These are phyloP conservation scores for Naganishia cerealis DNA, from an alignment of 1,284 basidiomycete species.

Conservation along the genomic window DNA sequence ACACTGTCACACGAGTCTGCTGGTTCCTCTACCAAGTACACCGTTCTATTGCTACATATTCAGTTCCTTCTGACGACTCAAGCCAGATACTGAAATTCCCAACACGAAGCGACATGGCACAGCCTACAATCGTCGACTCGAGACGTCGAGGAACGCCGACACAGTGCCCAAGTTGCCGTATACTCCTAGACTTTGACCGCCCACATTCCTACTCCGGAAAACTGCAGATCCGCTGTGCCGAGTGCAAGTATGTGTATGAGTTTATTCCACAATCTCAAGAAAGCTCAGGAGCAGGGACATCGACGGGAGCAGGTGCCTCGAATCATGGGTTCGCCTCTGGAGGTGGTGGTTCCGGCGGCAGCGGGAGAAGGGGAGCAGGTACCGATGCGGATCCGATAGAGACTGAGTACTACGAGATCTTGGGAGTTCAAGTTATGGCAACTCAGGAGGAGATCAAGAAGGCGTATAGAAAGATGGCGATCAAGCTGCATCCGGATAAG, in stretches of 20 bases:
- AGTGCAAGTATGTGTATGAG: slow-evolving; percentile 54
- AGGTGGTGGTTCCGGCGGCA: slow-evolving; percentile 12
- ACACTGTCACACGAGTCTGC: neutral
- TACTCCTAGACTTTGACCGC: slow-evolving; percentile 70
- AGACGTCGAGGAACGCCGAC: slow-evolving; percentile 48
- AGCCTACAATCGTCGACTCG: slow-evolving; percentile 49
- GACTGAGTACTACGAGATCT: slow-evolving; percentile 74
- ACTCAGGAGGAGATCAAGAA: slow-evolving; percentile 71
- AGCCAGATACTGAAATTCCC: neutral
- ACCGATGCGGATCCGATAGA: slow-evolving; percentile 86
- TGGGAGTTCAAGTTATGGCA: slow-evolving; percentile 47
- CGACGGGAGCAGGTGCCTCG: neutral
- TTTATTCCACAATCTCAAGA: slow-evolving; percentile 26
- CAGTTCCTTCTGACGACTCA: neutral
- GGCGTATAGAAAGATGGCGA: slow-evolving; percentile 89
- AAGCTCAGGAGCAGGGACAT: neutral
- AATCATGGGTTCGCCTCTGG: slow-evolving; percentile 13
- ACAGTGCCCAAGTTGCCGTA: slow-evolving; percentile 60
- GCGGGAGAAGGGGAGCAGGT: slow-evolving; percentile 62
- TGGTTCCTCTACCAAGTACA: neutral
- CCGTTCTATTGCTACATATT: neutral
- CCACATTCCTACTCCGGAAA: slow-evolving; percentile 66
- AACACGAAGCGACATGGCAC: slow-evolving; percentile 11
- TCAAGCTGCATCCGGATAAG: slow-evolving; percentile 67
- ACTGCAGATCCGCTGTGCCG: slow-evolving; percentile 69